Evolutionary conservation across 1,139 yeast species (phyloP).

Genomic region (Hyphopichia fennica): DNA sequence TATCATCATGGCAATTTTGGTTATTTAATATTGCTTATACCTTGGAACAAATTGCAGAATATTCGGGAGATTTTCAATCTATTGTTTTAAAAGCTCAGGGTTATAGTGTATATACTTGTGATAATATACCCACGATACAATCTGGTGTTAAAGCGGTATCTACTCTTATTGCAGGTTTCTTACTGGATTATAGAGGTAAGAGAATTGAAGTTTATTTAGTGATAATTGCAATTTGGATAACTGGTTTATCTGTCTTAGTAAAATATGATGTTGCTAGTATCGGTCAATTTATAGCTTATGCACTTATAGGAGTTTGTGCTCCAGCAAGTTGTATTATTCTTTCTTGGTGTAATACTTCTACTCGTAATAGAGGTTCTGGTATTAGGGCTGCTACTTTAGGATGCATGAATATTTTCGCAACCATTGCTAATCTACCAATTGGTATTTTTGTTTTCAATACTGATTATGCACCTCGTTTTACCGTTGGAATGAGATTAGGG

Average conservation of each 20-base stretch:
- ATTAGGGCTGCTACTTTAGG: neutral
- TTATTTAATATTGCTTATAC: constrained; percentile 2
- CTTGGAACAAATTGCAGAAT: neutral
- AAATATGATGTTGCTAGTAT: neutral
- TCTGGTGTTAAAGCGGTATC: constrained; percentile 7
- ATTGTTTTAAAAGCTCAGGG: constrained; percentile 2
- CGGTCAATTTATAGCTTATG: constrained; percentile 1
- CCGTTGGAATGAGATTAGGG: neutral
- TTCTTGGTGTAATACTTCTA: neutral
- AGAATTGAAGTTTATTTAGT: neutral
- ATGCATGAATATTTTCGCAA: neutral
- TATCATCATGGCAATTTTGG: constrained; percentile 4
- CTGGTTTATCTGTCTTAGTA: neutral
- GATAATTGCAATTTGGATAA: neutral
- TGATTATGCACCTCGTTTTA: neutral
- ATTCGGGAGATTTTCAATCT: neutral
- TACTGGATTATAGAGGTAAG: constrained; percentile 5
- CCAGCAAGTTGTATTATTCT: neutral
- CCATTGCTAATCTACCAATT: neutral
- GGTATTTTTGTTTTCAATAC: neutral
- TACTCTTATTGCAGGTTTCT: constrained; percentile 5
- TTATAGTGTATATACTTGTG: constrained; percentile 2
- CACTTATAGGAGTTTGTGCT: neutral
- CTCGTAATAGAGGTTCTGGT: neutral
- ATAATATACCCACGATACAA: constrained; percentile 7